Base-by-base conservation (phyloP, 1,284 basidiomycete genomes). In the Cystobasidium sp. region DNA sequence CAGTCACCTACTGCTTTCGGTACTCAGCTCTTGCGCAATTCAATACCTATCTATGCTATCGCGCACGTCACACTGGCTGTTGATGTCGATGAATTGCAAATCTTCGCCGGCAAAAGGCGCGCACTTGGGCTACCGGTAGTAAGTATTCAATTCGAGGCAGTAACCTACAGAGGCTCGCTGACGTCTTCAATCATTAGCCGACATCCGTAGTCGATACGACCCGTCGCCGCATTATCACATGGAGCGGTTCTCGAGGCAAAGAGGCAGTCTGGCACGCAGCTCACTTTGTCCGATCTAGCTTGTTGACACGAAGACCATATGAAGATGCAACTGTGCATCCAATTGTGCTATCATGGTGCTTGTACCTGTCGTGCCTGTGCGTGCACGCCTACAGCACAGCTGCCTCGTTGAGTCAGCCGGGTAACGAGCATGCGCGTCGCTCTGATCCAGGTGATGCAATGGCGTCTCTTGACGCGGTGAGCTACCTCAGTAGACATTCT, bases 311-410 rank as follows among this genome's bases (percentile, higher is more conserved):
- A 39, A 47, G 58, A 20, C 52, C 70, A 5, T 64, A 55, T 52
- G 49, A 65, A 55, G 77, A 51, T 55, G 47, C 14, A 55, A 37
- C 68, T 65, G 66, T 47, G 46, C 70, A 46, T 24, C 75, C 55
- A 7, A 51, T 44, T 44, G 58, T 71, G 18, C 22, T 75, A 37
- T 67, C 90, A 90, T 92, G 84, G 91, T 90, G 47, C 91, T 91
- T 83, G 90, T 87, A 71, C 90, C 90, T 56, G 89, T 63, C 63
- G 31, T 62, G 49, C n/a, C 53, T 75, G n/a, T 71, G 67, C 39
- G 31, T 75, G 68, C 61, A 75, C 31, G 69, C 69, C 14, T 65
- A 68, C 69, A 65, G 69, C 61, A 71, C 69, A 7, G 61, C 69
- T 22, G 69, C 46, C 10, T 49, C 44, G 3, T 39, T 64, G 20